Conservation (phyloP, 2,329 filamentous ascomycete species). For the Capronia americana region DNA sequence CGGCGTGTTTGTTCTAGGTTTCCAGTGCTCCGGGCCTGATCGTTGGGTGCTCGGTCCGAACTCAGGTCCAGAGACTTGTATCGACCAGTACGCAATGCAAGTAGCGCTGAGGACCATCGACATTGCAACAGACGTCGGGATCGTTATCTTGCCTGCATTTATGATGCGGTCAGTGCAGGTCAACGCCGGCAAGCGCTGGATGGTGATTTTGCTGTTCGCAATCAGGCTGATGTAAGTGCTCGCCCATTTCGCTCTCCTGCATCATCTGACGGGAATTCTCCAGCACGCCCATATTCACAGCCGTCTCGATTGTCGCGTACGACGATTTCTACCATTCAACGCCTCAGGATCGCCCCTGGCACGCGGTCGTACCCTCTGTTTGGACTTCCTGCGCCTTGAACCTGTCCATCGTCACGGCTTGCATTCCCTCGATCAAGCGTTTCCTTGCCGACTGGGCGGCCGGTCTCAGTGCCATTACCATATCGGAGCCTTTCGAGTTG, state of each 20-base stretch:
- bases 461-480: constrained; percentile 39
- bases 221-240: constrained; percentile 37
- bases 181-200: constrained; percentile 31
- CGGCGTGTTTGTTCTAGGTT: constrained; percentile 34
- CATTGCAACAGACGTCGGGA: constrained; percentile 38
- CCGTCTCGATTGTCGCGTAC: constrained; percentile 29
- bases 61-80: constrained; percentile 32
- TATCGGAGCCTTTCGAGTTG: constrained; percentile 33
- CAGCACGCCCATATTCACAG: constrained; percentile 33
- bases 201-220: constrained; percentile 38
- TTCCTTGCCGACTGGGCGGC: constrained; percentile 40
- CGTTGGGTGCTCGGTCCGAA: constrained; percentile 32
- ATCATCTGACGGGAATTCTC: not conserved
- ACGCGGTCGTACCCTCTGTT: constrained; percentile 37
- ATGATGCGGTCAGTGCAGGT: constrained; percentile 40
- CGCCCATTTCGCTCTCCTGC: not conserved
- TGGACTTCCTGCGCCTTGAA: constrained; percentile 38
- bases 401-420: constrained; percentile 41
- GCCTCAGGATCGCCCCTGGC: constrained; percentile 37
- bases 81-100: constrained; percentile 39
- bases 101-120: constrained; percentile 33
- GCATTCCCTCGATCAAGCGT: constrained; percentile 40
- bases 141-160: constrained; percentile 37
- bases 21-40: constrained; percentile 38
- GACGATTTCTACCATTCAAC: constrained; percentile 33